Base-by-base conservation (phyloP, 2,329 filamentous ascomycete genomes). In the Lachnellula willkommii region DNA sequence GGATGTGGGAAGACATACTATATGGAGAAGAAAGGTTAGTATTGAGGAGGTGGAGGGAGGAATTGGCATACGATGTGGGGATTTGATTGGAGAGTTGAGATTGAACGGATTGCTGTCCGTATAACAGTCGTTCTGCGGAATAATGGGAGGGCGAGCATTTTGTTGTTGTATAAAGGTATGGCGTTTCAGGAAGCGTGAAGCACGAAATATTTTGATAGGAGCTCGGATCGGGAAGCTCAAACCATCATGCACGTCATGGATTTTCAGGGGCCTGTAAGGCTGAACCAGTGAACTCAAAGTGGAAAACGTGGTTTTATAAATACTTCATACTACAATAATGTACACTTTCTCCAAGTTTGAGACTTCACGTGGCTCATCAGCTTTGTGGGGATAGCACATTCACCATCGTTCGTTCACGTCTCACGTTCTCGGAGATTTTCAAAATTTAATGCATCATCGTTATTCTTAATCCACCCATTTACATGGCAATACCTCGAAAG, bases 1-100 rank as follows among this genome's bases (percentile, higher is more conserved):
- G 76, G 72, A 57, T 78, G 72, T 26, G 77, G 76, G 63, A 83
- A 81, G 53, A 81, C 77, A 77, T 83, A 84, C 83, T 87, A 49
- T 42, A 17, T 20, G 9, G 39, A 20, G 53, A 40, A 58, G 50
- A 55, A 28, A 24, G 39, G 22, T 22, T 7, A 39, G 36, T 48
- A 50, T 20, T 39, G 12, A 11, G 9, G 15, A 54, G 12, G 14
- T 15, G 20, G 26, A 20, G 26, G 49, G 35, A 45, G 17, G 4
- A 47, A 46, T 42, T 37, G 14, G 22, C 47, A 52, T 58, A 68
- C 66, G 22, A 70, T 69, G 32, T 69, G 62, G 24, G 68, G 62
- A 62, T 69, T 70, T 15, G 61, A 64, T 37, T 57, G 54, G 5
- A 70, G 57, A 3, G 67, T 70, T 22, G 67, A 67, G 11, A 65